Evolutionary conservation across 2,329 filamentous ascomycete genomes (phyloP), one percentile per base, ranked within the genome.

Genomic region (Neonectria magnoliae): DNA sequence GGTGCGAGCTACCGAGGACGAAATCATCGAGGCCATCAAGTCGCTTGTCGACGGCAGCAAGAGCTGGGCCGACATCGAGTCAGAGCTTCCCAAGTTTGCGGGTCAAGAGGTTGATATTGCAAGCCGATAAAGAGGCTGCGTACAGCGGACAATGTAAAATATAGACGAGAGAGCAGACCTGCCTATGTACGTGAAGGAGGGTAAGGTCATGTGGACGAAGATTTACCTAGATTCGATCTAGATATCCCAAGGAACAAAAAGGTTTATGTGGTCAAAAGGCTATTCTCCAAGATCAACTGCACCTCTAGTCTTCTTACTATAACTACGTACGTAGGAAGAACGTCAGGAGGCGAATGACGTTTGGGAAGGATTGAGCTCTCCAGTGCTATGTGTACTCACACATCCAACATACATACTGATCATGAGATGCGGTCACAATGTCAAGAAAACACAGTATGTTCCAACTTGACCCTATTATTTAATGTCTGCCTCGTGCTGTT

Each of bases 41-140:
- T 87, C 86, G 63, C 71, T 82, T 18, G 80, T 81, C 22, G 75
- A 80, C 38, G 81, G 81, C 52, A 78, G 71, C 73, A 90, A 90
- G 82, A 80, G 79, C 25, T 91, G 88, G 88, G 78, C 81, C 68
- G 90, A 97, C 75, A 84, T 98, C 41, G 85, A 91, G 79, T 85
- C 87, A 68, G 90, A 94, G 76, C 84, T 98, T 73, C 95, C 95
- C 29, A 89, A 90, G 67, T 98, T 97, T 78, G 90, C 94, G 79
- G 88, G 90, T 56, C 93, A 97, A 81, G 89, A 91, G 76, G 77
- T 83, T 18, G 85, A 88, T 56, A 75, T 82, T 64, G 74, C 73
- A 45, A 66, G 70, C 57, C 79, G 77, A 67, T 81, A 77, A 66
- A 73, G 54, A 52, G 67, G 44, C 52, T 22, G 44, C 38, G 38